phyloP scores from a whole-genome alignment of 345 rosid genomes.

The Eutrema heterophyllum region DNA sequence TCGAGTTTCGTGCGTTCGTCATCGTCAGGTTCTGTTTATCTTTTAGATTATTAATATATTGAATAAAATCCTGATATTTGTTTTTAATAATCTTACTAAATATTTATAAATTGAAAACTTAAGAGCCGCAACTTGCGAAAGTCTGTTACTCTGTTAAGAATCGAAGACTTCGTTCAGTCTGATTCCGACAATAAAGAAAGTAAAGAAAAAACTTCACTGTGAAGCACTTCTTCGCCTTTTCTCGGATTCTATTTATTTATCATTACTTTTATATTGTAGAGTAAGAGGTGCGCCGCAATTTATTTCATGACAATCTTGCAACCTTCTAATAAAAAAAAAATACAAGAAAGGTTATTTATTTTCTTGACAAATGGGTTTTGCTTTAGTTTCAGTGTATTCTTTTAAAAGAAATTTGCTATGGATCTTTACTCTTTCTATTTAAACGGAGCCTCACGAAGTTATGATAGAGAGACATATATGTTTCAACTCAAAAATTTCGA shows the following conservation, averaged over 20 bases:
- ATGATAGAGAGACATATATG: too few relatives aligned
- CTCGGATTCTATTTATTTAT: neutral
- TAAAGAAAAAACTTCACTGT: constrained; percentile 15
- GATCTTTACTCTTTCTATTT: too few relatives aligned
- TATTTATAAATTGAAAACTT: neutral
- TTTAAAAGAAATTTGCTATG: too few relatives aligned
- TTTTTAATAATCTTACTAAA: neutral
- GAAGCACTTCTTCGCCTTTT: constrained; percentile 16
- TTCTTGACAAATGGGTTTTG: neutral
- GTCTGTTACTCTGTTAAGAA: constrained; percentile 6
- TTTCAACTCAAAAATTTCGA: too few relatives aligned
- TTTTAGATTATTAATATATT: neutral
- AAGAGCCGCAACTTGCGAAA: constrained; percentile 31
- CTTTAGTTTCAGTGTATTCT: neutral
- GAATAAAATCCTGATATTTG: neutral
- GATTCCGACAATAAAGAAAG: constrained; percentile 27
- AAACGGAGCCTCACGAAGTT: too few relatives aligned
- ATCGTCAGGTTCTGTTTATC: constrained; percentile 24
- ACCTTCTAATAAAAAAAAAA: neutral
- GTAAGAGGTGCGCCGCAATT: constrained; percentile 24
- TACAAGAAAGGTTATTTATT: neutral
- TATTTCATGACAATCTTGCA: constrained; percentile 8
- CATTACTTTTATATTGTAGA: neutral
- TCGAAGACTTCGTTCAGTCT: constrained; percentile 20
- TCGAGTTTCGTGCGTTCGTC: constrained; percentile 15